Evolutionary conservation across 2,329 filamentous ascomycete genomes (phyloP), one percentile per base, ranked within the genome.

Genomic region (Colletotrichum liaoningense): DNA sequence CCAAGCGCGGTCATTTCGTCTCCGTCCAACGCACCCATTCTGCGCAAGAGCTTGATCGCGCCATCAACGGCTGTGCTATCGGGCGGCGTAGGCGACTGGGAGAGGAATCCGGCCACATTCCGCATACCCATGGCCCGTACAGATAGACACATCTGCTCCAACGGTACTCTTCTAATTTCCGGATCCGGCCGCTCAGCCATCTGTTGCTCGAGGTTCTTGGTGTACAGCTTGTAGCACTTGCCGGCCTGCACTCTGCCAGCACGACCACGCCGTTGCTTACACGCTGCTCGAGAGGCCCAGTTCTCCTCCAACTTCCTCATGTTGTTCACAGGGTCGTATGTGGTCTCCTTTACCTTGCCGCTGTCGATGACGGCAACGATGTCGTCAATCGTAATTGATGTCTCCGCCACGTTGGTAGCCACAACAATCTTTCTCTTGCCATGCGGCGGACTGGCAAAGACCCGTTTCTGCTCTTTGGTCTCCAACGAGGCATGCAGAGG

Each of bases 341-440:
- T 96, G 0, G 95, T 99, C 83, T 99, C 96, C 80, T 99, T 99
- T 73, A 99, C 97, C 66, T 95, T 92, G 33, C 97, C 97, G 12
- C 93, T 97, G 81, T 99, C 97, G 75, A 99, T 96, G 58, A 99
- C 97, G 2, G 94, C 96, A 2, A 98, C 94, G 66, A 99, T 94
- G 80, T 99, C 97, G 80, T 98, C 95, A 73, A 99, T 99, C 0
- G 97, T 99, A 81, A 99, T 98, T 2, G 97, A 98, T 0, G 97
- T 99, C 82, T 99, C 97, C 2, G 97, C 97, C 2, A 99, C 96
- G 79, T 99, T 99, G 57, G 97, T 99, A 1, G 97, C 94, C 7
- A 96, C 94, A 42, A 99, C 94, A 14, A 99, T 91, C 83, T 99
- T 99, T 46, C 97, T 90, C 83, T 94, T 95, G 0, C 95, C 95